Conservation (phyloP, 176 grass and related monocot genomes). For the Alloteropsis semialata region DNA sequence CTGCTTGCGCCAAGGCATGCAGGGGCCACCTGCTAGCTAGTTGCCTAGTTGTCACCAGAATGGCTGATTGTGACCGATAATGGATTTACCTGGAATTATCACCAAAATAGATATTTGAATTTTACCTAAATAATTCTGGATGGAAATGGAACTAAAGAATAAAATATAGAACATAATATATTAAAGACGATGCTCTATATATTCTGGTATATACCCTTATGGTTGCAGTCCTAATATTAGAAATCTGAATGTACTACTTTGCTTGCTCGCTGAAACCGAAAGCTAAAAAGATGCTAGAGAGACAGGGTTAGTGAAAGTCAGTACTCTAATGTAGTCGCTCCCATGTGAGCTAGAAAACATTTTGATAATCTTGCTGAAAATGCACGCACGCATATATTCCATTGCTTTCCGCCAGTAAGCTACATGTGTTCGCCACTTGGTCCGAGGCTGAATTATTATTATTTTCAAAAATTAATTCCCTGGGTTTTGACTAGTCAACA, state of each 20-base stretch:
- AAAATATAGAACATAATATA: too few species aligned
- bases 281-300: not conserved
- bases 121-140: too few species aligned
- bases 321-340: not conserved
- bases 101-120: not conserved
- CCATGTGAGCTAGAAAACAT: not conserved
- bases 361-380: not conserved
- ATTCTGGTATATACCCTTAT: not conserved
- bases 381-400: not conserved
- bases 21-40: not conserved
- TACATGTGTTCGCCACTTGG: not conserved
- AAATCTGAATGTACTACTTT: not conserved
- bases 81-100: not conserved
- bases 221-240: not conserved
- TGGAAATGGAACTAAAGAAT: too few species aligned
- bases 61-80: not conserved
- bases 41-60: not conserved
- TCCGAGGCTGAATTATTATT: not conserved
- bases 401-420: not conserved
- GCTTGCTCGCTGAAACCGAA: not conserved
- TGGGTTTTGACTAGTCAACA: not conserved
- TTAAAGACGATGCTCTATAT: not conserved
- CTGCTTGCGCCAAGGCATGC: not conserved
- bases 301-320: not conserved
- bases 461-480: not conserved